Evolutionary conservation across 345 rosid species (phyloP).

Genomic region (Heritiera littoralis): DNA sequence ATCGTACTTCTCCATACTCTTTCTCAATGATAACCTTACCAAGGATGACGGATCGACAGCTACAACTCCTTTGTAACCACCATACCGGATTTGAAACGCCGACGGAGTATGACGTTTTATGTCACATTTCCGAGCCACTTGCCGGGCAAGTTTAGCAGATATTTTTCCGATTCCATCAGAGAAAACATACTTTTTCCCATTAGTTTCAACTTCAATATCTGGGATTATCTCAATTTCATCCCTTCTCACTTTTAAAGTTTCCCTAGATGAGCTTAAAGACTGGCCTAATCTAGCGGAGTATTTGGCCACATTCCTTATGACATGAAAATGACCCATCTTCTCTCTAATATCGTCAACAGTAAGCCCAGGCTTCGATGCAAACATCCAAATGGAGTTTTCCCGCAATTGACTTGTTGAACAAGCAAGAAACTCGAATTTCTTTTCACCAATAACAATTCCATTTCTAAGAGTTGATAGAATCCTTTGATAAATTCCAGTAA

Average conservation of each 20-base stretch:
- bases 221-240: constrained; percentile 48
- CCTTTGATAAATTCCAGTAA: constrained; percentile 40
- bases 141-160: constrained; percentile 47
- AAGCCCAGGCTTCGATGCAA: constrained; percentile 48
- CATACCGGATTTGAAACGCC: constrained; percentile 47
- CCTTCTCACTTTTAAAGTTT: constrained; percentile 35
- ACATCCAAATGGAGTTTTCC: constrained; percentile 66
- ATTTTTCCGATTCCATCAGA: constrained; percentile 68
- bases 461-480: constrained; percentile 43
- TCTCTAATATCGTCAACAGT: constrained; percentile 44
- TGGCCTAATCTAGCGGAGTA: constrained; percentile 55
- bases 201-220: constrained; percentile 37
- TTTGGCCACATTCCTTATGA: constrained; percentile 57
- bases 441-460: constrained; percentile 44
- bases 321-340: constrained; percentile 41
- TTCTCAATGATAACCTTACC: constrained; percentile 42
- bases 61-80: constrained; percentile 70
- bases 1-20: constrained; percentile 41
- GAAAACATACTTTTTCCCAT: constrained; percentile 32
- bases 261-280: constrained; percentile 57
- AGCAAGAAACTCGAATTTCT: constrained; percentile 59
- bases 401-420: constrained; percentile 54
- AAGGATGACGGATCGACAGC: constrained; percentile 61
- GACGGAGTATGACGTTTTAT: constrained; percentile 33
- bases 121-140: constrained; percentile 45